These are phyloP conservation scores for Aureobasidium sp. DNA, from an alignment of 2,329 filamentous ascomycete genomes.

Conservation along the genomic window DNA sequence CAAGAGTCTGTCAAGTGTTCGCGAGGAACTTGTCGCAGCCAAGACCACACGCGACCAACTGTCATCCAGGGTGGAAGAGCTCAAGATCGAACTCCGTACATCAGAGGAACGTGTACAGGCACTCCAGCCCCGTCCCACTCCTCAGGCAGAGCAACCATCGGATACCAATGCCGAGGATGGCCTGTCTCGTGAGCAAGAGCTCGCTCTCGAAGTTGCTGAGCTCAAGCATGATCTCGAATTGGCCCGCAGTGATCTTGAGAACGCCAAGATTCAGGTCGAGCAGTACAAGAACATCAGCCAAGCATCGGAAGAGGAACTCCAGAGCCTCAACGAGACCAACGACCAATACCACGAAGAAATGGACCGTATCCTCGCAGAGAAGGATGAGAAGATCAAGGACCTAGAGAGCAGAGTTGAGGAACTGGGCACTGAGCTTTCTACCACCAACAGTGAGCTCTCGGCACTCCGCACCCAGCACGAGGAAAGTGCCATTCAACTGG, in stretches of 20 bases:
- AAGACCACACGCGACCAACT: conserved; percentile 88
- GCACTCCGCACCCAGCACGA: conserved; percentile 71
- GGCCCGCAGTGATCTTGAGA: conserved; percentile 69
- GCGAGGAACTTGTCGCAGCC: conserved; percentile 75
- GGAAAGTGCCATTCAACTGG: conserved; percentile 59
- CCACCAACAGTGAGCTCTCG: conserved; percentile 74
- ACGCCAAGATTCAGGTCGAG: conserved; percentile 70
- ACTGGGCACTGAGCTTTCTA: conserved; percentile 69
- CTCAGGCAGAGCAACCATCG: conserved; percentile 40
- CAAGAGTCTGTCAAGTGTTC: conserved; percentile 64
- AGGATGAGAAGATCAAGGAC: conserved; percentile 70
- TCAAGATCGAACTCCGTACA: conserved; percentile 78
- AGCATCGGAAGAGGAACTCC: conserved; percentile 75
- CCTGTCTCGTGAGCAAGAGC: conserved; percentile 63
- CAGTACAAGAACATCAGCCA: conserved; percentile 86
- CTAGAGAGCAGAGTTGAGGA: conserved; percentile 78
- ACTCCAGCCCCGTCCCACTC: conserved; percentile 69
- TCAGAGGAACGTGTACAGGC: conserved; percentile 81
- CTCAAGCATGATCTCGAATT: conserved; percentile 81
- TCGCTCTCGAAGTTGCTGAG: conserved; percentile 75
- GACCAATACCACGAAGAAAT: conserved; percentile 86
- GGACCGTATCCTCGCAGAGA: conserved; percentile 64
- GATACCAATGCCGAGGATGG: conserved; percentile 32
- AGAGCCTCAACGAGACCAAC: conserved; percentile 68
- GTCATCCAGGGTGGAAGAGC: conserved; percentile 78